phyloP scores from a whole-genome alignment of 1,284 basidiomycete species.

The Heimioporus punctisporus region DNA sequence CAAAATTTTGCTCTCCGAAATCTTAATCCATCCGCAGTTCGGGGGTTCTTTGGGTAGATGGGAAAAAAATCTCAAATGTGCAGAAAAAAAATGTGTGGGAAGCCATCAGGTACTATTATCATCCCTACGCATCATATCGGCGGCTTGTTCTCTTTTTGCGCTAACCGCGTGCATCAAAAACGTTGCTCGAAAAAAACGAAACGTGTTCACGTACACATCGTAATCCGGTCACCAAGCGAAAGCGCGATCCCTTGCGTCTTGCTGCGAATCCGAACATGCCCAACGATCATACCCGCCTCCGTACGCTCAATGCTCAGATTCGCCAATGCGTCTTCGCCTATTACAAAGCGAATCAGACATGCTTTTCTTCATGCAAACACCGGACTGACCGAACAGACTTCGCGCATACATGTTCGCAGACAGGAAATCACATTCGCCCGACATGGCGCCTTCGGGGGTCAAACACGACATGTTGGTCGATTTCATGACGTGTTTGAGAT shows the following conservation, averaged over 20 bases:
- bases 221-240: constrained; percentile 91
- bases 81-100: no score
- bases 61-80: no score
- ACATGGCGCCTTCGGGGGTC: constrained; percentile 81
- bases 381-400: constrained; percentile 63
- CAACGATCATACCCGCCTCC: constrained; percentile 80
- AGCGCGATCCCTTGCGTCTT: constrained; percentile 97
- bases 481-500: constrained; percentile 81
- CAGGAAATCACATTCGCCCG: constrained; percentile 84
- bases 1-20: no score
- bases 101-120: no score
- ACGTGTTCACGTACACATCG: constrained; percentile 64
- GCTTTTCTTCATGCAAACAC: background rate
- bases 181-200: background rate
- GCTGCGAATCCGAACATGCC: constrained; percentile 92
- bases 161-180: constrained; percentile 8
- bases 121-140: constrained; percentile 41
- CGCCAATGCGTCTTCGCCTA: constrained; percentile 95
- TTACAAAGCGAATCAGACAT: no score
- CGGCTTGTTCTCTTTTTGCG: constrained; percentile 66
- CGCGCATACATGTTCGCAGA: constrained; percentile 85
- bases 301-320: constrained; percentile 95
- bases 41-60: no score
- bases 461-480: constrained; percentile 89
- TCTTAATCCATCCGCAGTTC: no score